Evolutionary conservation across 1,284 basidiomycete species (phyloP).

Genomic region (Trichosporon asahii): DNA sequence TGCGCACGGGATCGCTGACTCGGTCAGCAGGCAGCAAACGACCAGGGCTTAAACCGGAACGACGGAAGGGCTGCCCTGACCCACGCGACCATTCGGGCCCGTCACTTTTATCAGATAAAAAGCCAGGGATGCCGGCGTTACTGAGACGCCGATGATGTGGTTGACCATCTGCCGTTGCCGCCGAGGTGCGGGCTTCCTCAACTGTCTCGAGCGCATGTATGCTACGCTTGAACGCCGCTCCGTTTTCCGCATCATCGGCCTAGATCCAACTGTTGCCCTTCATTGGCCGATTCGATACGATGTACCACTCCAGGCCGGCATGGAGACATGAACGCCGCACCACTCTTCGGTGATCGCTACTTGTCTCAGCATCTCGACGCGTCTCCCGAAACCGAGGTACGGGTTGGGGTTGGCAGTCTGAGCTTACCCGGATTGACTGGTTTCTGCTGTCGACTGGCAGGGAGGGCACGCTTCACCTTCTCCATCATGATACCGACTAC

Average conservation of each 20-base stretch:
- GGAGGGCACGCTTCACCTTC: too few relatives aligned
- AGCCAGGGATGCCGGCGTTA: neutral
- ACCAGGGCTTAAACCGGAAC: too few relatives aligned
- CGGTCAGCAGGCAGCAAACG: too few relatives aligned
- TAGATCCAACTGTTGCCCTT: neutral
- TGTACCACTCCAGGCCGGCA: too few relatives aligned
- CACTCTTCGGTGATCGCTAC: neutral
- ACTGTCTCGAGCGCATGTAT: too few relatives aligned
- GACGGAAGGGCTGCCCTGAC: neutral
- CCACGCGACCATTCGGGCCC: neutral
- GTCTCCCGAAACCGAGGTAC: too few relatives aligned
- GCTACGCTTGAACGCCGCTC: neutral
- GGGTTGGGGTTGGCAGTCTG: too few relatives aligned
- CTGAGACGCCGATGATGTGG: neutral
- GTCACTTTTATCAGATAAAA: neutral
- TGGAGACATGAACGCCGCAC: neutral
- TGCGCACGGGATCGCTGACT: too few relatives aligned
- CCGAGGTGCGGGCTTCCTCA: neutral
- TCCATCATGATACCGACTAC: too few relatives aligned
- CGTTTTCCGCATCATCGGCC: neutral
- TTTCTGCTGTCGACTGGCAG: too few relatives aligned
- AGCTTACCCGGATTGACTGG: too few relatives aligned
- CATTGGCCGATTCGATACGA: neutral
- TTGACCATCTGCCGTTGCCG: neutral
- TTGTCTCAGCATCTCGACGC: neutral